Base-by-base conservation (phyloP, 495 filamentous ascomycete genomes). In the Penicillium odoratum region DNA sequence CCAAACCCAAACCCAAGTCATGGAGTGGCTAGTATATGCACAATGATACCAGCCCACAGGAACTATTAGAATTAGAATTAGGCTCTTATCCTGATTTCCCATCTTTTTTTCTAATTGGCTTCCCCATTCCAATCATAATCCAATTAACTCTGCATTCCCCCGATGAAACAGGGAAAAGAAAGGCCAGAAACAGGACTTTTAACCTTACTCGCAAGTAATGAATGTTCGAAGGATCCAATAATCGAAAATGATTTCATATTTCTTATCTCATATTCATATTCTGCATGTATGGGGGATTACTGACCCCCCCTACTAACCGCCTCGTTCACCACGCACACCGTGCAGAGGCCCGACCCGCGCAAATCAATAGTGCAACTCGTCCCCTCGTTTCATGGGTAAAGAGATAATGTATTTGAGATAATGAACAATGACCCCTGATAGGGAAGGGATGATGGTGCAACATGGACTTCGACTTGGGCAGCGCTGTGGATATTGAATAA, bases 331-430 rank as follows among this genome's bases (percentile, higher is more conserved):
- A 33, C 1, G n/a, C 21, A 33, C 47, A 5, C 25, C 26, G 29
- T 16, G 29, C 26, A 3, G n/a, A 33, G 59, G 50, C 44, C 59
- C 55, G 59, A 42, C 59, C 59, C 59, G 59, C 55, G 59, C 59
- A 44, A 55, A 55, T 58, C 38, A 40, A 40, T 40, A 40, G 13
- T 40, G 7, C 31, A 33, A 10, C 9, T 40, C 38, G 15, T 3
- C 38, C 34, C 34, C 38, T 33, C 38, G 38, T 16, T 16, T 16
- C 38, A 16, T 16, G 21, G 21, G 2, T 21, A 2, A 21, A 21
- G 21, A 2, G 2, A 21, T 13, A 5, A 15, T 13, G 38, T 40
- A 40, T 40, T 40, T 40, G 38, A 40, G 38, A 40, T 40, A 16
- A 4, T 40, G 38, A 40, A 16, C 13, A 4, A 4, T 16, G 38